Base-by-base conservation (phyloP, 2,329 filamentous ascomycete species). In the Cordyceps fumosorosea region DNA sequence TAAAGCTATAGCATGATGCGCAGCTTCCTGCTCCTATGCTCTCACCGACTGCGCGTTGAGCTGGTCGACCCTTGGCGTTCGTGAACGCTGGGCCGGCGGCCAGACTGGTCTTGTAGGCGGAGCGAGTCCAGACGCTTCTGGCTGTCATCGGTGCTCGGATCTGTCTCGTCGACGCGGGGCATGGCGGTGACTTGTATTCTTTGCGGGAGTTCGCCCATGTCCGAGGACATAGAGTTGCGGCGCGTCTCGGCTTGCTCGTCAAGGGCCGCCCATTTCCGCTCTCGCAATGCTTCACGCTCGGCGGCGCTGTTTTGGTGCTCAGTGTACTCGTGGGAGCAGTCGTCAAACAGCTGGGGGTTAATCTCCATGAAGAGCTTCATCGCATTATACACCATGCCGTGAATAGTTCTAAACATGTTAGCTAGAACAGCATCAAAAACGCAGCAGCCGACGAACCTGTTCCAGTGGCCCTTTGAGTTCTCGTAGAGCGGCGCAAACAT, bases 321-420 rank as follows among this genome's bases (percentile, higher is more conserved):
- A 5, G 93, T 96, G 76, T 99, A 99, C 66, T 98, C 93, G 72
- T 97, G 93, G 42, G 95, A 97, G 77, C 95, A 99, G 73, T 99
- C 95, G 69, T 99, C 95, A 70, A 99, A 99, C 24, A 99, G 84
- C 74, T 97, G 93, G 11, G 95, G 95, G 74, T 98, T 98, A 71
- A 99, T 97, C 75, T 99, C 95, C 95, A 99, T 99, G 76, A 99
- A 99, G 44, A 99, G 84, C 75, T 99, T 99, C 95, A 99, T 98
- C 62, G 95, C 95, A 71, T 98, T 99, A 76, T 98, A 98, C 12
- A 99, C 95, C 93, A 99, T 98, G 73, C 95, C 95, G 72, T 99
- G 95, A 68, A 99, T 99, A 8, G 95, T 99, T 71, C 95, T 98
- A 66, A 2, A 8, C 56, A 16, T 26, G 65, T 80, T 70, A 81